A percentile compares a stretch with the other conserved stretches of the same genome.
phyloP scores from a whole-genome alignment of 345 rosid genomes.

The Populus nigra region DNA sequence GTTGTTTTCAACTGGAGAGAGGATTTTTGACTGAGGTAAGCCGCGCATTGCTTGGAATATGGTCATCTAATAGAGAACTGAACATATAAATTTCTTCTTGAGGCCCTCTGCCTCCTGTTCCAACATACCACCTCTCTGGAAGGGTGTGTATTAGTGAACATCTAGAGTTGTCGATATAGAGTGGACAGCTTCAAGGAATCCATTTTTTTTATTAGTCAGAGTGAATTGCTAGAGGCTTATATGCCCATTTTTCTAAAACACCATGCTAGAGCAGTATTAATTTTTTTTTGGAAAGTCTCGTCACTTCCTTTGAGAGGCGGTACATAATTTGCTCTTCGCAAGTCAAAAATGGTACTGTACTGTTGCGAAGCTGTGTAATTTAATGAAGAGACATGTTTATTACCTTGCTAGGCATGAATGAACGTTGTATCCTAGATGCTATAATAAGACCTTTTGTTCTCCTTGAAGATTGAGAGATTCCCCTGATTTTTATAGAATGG shows the following conservation, averaged over 20 bases:
- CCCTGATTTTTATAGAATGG: too few species aligned
- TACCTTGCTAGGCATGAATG: too few species aligned
- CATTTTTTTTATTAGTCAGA: slow-evolving; percentile 4
- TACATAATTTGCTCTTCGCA: too few species aligned
- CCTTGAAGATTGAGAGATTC: too few species aligned
- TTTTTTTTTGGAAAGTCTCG: too few species aligned
- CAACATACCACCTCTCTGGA: slow-evolving; percentile 2
- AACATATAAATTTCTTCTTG: neutral
- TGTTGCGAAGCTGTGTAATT: too few species aligned
- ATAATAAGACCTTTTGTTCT: too few species aligned
- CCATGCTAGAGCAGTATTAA: neutral
- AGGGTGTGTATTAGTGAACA: slow-evolving; percentile 4
- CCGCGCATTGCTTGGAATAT: neutral
- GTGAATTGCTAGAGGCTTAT: neutral
- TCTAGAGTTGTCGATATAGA: slow-evolving; percentile 8
- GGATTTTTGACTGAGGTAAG: slow-evolving; percentile 74
- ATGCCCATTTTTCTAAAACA: neutral
- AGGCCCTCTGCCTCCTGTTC: neutral
- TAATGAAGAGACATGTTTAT: too few species aligned
- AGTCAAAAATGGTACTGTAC: too few species aligned
- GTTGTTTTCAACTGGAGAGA: slow-evolving; percentile 85
- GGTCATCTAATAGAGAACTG: neutral
- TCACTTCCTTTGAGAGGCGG: too few species aligned
- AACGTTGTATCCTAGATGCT: too few species aligned
- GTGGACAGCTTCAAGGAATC: neutral